These are phyloP conservation scores for Cucumis cinereus DNA, from an alignment of 306 rosid genomes.

Conservation along the genomic window DNA sequence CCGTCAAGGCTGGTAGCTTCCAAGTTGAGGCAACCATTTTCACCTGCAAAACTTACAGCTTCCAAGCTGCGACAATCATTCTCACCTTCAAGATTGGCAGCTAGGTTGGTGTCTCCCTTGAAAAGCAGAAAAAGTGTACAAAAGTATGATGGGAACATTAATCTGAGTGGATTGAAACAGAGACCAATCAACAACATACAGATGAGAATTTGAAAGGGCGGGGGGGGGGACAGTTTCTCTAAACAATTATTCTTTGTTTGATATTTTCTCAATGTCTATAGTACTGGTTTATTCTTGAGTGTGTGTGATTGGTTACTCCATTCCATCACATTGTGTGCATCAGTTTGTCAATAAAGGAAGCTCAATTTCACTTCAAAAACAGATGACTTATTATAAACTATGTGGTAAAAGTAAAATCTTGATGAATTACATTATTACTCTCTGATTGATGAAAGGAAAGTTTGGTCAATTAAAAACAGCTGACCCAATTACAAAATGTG, in stretches of 20 bases:
- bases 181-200: constrained; percentile 30
- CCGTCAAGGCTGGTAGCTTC: constrained; percentile 16
- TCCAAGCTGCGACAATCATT: constrained; percentile 54
- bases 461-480: not conserved
- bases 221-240: not conserved
- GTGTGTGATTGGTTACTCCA: constrained; percentile 1
- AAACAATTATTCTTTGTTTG: constrained; percentile 5
- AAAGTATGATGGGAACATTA: constrained; percentile 23
- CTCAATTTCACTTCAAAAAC: not conserved
- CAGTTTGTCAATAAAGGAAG: not conserved
- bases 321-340: constrained; percentile 7
- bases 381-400: not conserved
- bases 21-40: constrained; percentile 50
- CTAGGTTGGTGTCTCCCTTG: constrained; percentile 59
- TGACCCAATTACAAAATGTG: not conserved
- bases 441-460: not conserved
- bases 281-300: not conserved
- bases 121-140: constrained; percentile 43
- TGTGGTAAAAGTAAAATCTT: not conserved
- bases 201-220: constrained; percentile 17
- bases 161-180: constrained; percentile 46
- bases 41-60: constrained; percentile 19
- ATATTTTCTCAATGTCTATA: constrained; percentile 47
- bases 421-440: not conserved
- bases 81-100: constrained; percentile 70